Evolutionary conservation across 1,284 basidiomycete species (phyloP), one percentile per base, ranked within the genome.

Genomic region (Trichosporon sp.): DNA sequence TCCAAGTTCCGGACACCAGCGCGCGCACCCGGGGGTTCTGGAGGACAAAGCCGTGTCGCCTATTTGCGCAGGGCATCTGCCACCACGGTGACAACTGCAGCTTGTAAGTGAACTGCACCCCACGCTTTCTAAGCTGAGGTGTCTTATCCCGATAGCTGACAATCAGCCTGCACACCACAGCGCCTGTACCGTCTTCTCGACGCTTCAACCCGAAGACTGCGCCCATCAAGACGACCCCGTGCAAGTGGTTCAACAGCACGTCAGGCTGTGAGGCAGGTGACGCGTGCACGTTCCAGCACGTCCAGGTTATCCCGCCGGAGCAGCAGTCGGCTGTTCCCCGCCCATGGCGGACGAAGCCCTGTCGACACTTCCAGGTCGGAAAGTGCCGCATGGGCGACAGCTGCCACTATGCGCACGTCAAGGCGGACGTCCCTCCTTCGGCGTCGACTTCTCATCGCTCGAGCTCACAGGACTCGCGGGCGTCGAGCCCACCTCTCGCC

Each of bases 401-500:
- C 9, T 83, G 82, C 67, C 78, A 81, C 69, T 83, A 83, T 64
- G 80, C 81, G 0, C 82, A 83, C 68, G 78, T 80, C 11, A 5
- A 31, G 7, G 62, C 70, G 13, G 76, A 75, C 68, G 64, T 25
- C 12, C 60, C 60, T 11, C n/a, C 18, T n/a, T 32, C 60, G 3
- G 8, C 60, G 3, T 44, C 42, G 1, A 11, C 32, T 32, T 32
- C 60, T 3, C 18, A 5, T 18, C 25, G 25, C 12, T 21, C 60
- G 15, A 29, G 25, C 31, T 62, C 60, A 6, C 32, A 32, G 9
- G n/a, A 23, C n/a, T 62, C 60, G 51, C n/a, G 13, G 27, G 53
- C 31, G 62, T 27, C 42, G 18, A 44, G 42, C 42, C 13, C 42
- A 6, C n/a, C 42, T 3, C 15, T 44, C 42, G 42, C 42, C 9